Base-by-base conservation (phyloP, 352 stramenopile genomes). In the Phytophthora multivora region DNA sequence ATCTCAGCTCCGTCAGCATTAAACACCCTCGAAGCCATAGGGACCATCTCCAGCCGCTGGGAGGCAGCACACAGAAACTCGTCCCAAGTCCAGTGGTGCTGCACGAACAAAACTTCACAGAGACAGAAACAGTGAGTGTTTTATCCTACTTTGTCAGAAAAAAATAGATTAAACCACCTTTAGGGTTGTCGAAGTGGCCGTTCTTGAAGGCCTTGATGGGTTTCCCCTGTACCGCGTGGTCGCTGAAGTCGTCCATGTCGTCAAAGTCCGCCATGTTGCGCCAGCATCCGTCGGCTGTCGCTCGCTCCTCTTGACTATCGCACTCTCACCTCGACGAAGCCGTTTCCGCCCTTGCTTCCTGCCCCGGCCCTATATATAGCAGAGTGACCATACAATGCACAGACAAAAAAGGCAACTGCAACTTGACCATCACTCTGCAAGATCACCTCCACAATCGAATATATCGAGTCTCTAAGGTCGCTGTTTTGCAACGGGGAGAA, bases 1-100 rank as follows among this genome's bases (percentile, higher is more conserved):
- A 96, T 90, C 60, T 95, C 86, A 15, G 87, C 83, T 39, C 86
- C 86, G 42, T 96, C 86, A 3, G 84, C 80, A 55, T 96, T 96
- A 61, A 95, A 96, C 26, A 95, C 81, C 6, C 80, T 69, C 45
- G 86, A 94, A 0, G 85, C 83, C 65, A 90, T 92, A 26, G 85
- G 82, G 10, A 88, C 81, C 80, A 94, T 91, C 57, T 91, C 86
- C 16, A 96, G 76, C 13, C 88, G 75, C 66, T 91, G 83, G 10
- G 83, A 92, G 0, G 80, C 84, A 8, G 88, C 84, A 55, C 83
- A 91, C 33, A 96, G 69, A 55, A 96, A 91, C 55, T 96, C 88
- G 48, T 93, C 82, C 77, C 80, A 93, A 15, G 77, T 87, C 88
- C 88, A 96, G 63, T 95, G 82, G 41, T 90, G 79, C 66, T 93